Evolutionary conservation across 2,329 filamentous ascomycete species (phyloP), one percentile per base, ranked within the genome.

Genomic region (Herpotrichia juniperi): DNA sequence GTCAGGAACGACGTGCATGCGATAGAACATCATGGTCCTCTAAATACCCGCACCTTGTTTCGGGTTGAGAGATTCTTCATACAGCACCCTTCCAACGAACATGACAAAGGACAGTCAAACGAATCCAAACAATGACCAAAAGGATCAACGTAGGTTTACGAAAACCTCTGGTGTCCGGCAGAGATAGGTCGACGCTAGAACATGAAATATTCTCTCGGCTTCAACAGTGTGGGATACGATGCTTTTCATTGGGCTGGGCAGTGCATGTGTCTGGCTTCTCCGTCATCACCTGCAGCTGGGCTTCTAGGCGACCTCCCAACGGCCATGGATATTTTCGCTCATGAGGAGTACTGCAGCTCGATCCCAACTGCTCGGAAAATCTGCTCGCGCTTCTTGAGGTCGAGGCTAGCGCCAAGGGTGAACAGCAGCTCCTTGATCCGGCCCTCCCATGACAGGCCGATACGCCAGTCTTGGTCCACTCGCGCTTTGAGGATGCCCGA

Each of bases 391-490:
- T 84, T 86, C 66, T 85, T 86, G 66, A 94, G 81, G 69, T 96
- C 92, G 49, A 99, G 85, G 45, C 87, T 90, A 51, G 91, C 91
- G 9, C 94, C 94, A 35, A 96, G 81, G 63, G 91, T 96, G 71
- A 97, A 96, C 51, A 99, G 81, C 53, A 99, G 78, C 61, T 96
- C 93, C 78, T 97, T 96, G 53, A 96, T 84, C 48, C 92, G 83
- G 2, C 93, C 93, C 72, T 97, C 93, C 93, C 94, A 99, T 19
- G 97, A 76, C 45, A 97, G 73, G 1, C 92, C 90, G 48, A 97
- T 85, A 58, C 88, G 87, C 77, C 91, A 87, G 61, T 93, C 89
- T 77, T 97, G 93, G 69, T 97, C 92, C 46, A 97, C 80, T 44
- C 90, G 85, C 39, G 93, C 89, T 75, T 97, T 99, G 59, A 99